phyloP scores from a whole-genome alignment of 768 basidiomycete species.

The Trametes gibbosa region DNA sequence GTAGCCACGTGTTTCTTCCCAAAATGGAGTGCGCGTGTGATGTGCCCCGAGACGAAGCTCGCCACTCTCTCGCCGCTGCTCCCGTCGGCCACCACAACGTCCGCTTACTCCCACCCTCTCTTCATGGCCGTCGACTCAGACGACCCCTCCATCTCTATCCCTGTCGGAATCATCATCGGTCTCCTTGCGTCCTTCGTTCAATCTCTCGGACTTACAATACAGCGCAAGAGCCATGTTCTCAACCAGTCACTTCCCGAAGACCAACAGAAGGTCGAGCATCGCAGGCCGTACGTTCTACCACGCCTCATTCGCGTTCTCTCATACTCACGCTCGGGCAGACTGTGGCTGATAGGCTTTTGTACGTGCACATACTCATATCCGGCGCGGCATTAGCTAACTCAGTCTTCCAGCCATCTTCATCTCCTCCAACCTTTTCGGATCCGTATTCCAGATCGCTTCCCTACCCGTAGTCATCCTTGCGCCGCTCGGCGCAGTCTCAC shows the following conservation, averaged over 20 bases:
- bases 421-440: slow-evolving; percentile 83
- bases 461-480: slow-evolving; percentile 94
- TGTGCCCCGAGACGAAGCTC: not conserved
- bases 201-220: slow-evolving; percentile 86
- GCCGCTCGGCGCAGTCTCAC: slow-evolving; percentile 86
- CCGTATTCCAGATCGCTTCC: slow-evolving; percentile 88
- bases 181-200: slow-evolving; percentile 87
- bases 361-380: slow-evolving; percentile 20
- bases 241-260: slow-evolving; percentile 70
- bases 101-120: not conserved
- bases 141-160: slow-evolving; percentile 36
- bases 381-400: slow-evolving; percentile 8
- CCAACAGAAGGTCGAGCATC: slow-evolving; percentile 66
- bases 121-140: slow-evolving; percentile 26
- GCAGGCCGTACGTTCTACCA: slow-evolving; percentile 62
- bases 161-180: slow-evolving; percentile 52
- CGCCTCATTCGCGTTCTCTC: slow-evolving; percentile 5
- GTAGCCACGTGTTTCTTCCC: slow-evolving; percentile 9
- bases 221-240: slow-evolving; percentile 88
- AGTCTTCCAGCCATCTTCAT: slow-evolving; percentile 63
- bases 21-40: not conserved
- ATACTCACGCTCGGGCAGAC: slow-evolving; percentile 36
- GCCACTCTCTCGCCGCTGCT: not conserved
- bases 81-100: not conserved
- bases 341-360: slow-evolving; percentile 87